Conservation (phyloP, 345 rosid species). For the Diplotaxis tenuifolia region DNA sequence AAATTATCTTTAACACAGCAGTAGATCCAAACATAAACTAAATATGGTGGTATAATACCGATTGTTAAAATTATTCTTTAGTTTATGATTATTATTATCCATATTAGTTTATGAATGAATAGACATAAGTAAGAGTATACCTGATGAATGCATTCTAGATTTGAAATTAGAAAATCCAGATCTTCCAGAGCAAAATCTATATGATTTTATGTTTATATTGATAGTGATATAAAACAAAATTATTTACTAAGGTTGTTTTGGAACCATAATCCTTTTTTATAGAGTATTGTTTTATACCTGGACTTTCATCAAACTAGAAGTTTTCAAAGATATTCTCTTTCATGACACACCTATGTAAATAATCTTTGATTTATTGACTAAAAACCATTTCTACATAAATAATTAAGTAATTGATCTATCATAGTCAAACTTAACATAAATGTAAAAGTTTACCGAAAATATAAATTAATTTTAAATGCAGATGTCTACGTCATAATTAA, state of each 20-base stretch:
- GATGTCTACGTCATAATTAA: too few relatives aligned
- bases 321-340: background rate
- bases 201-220: background rate
- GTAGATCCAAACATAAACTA: background rate
- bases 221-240: background rate
- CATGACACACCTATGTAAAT: background rate
- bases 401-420: background rate
- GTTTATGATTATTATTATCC: too few relatives aligned
- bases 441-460: too few relatives aligned
- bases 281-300: background rate
- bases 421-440: background rate
- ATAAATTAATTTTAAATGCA: too few relatives aligned
- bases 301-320: background rate
- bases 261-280: background rate
- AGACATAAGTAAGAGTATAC: background rate
- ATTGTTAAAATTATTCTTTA: too few relatives aligned
- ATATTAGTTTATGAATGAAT: background rate
- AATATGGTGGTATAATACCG: background rate
- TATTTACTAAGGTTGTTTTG: background rate
- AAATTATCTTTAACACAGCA: too few relatives aligned
- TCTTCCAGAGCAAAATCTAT: too few relatives aligned
- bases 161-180: too few relatives aligned
- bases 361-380: background rate
- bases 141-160: background rate
- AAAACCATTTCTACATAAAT: background rate